A percentile compares a stretch with the other conserved stretches of the same genome.
phyloP scores from a whole-genome alignment of 2,329 filamentous ascomycete genomes.

The Onygenales sp. region DNA sequence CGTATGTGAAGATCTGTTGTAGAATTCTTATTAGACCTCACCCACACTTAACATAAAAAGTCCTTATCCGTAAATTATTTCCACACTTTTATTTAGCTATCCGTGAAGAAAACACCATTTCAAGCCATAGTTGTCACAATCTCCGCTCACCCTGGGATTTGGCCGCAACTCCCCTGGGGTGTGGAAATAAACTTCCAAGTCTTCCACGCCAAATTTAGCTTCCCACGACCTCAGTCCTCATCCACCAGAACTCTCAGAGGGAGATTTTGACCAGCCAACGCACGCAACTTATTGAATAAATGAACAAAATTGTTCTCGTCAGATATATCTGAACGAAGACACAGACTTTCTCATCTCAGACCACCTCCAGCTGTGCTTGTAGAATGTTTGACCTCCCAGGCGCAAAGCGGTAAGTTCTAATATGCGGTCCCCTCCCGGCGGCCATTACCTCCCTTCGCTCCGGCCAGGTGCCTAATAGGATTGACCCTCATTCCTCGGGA shows the following conservation, averaged over 20 bases:
- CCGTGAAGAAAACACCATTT: no score
- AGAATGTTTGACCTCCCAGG: slow-evolving; percentile 5
- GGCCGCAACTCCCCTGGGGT: not conserved
- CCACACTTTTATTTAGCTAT: no score
- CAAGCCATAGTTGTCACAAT: not conserved
- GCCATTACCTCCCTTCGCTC: not conserved
- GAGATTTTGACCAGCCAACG: not conserved
- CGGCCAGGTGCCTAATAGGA: not conserved
- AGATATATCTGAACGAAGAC: not conserved
- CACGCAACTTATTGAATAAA: not conserved
- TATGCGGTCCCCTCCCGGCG: not conserved
- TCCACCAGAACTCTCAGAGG: not conserved
- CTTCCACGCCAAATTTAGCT: not conserved
- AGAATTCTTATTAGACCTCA: no score
- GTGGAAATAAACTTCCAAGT: not conserved
- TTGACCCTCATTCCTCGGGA: not conserved
- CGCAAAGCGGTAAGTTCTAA: slow-evolving; percentile 2
- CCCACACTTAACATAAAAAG: no score
- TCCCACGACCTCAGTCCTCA: not conserved
- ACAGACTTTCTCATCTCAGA: not conserved
- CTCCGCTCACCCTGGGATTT: not conserved
- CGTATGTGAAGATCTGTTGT: no score
- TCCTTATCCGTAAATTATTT: no score
- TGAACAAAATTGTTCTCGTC: no score
- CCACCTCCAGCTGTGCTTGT: no score